Base-by-base conservation (phyloP, 2,329 filamentous ascomycete genomes). In the Fusarium oxysporum region DNA sequence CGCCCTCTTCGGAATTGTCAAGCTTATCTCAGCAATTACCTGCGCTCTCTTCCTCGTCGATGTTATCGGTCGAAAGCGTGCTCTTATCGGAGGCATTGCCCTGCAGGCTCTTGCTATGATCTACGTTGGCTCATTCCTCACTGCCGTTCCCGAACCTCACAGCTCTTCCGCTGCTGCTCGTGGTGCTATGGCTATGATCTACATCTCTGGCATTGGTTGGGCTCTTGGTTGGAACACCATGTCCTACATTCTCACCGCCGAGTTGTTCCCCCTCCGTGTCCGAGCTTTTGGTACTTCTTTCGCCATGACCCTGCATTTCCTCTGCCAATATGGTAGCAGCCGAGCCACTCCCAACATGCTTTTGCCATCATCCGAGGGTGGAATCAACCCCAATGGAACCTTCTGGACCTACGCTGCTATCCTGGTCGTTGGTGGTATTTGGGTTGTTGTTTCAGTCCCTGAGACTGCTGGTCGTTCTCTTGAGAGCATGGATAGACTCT, bases 201-300 rank as follows among this genome's bases (percentile, higher is more conserved):
- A 72, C 14, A 44, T 74, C 10, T 67, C 72, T 11, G 72, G 71
- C 5, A 61, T 74, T 14, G 68, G 72, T 1, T 74, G 68, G 71
- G 68, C 72, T 8, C 64, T 74, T 19, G 72, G 72, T 10, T 55
- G 72, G 37, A 74, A 69, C 32, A 74, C 71, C 0, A 54, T 74
- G 43, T 73, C 68, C 8, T 74, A 74, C 37, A 62, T 74, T 6
- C 72, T 74, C 1, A 70, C 67, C 2, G 68, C 67, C 6, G 68
- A 71, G 41, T 40, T 71, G 6, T 71, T 70, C 40, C 68, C 68
- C 10, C 68, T 71, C 10, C 67, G 62, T 8, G 53, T 71, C 21
- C 62, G 67, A 28, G 68, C 68, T 3, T 70, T 71, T 1, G 67
- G 43, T 1, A 66, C 64, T 7, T 66, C 64, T 0, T 66, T 66